These are phyloP conservation scores for Linum tenue DNA, from an alignment of 345 rosid genomes.

Conservation along the genomic window DNA sequence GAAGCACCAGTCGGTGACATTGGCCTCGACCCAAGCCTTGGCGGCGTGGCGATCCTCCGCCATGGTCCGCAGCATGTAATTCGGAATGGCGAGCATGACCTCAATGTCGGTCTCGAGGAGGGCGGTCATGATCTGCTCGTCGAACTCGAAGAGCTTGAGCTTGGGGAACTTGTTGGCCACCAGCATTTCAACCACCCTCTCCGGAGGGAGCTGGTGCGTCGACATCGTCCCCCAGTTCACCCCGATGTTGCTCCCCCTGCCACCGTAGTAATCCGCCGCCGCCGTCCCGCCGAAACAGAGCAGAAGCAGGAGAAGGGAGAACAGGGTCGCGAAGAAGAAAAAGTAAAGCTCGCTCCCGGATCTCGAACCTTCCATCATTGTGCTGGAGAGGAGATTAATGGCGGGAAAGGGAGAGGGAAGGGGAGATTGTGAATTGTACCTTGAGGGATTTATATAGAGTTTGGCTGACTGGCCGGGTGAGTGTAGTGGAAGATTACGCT, in stretches of 20 bases:
- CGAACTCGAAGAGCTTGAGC: slow-evolving; percentile 5
- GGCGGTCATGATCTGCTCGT: background rate
- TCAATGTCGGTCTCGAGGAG: background rate
- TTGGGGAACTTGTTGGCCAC: background rate
- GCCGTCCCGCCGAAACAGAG: background rate
- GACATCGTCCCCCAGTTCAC: slow-evolving; percentile 7
- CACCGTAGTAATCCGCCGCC: background rate
- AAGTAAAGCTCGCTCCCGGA: too few relatives aligned
- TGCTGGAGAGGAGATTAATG: too few relatives aligned
- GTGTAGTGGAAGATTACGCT: too few relatives aligned
- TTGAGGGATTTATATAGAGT: too few relatives aligned
- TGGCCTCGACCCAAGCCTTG: background rate
- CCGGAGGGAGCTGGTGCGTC: background rate
- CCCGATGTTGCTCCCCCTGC: background rate
- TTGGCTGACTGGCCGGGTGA: too few relatives aligned
- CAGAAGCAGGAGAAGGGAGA: background rate
- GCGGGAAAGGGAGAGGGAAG: too few relatives aligned
- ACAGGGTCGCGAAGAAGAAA: background rate
- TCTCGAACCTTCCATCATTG: background rate
- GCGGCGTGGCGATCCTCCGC: background rate
- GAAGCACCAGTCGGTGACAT: background rate
- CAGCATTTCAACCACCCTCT: background rate
- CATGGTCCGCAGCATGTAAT: slow-evolving; percentile 1
- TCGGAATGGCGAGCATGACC: background rate
- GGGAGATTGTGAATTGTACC: too few relatives aligned